Evolutionary conservation across 495 filamentous ascomycete species (phyloP).

Genomic region (Amphirosellinia nigrospora): DNA sequence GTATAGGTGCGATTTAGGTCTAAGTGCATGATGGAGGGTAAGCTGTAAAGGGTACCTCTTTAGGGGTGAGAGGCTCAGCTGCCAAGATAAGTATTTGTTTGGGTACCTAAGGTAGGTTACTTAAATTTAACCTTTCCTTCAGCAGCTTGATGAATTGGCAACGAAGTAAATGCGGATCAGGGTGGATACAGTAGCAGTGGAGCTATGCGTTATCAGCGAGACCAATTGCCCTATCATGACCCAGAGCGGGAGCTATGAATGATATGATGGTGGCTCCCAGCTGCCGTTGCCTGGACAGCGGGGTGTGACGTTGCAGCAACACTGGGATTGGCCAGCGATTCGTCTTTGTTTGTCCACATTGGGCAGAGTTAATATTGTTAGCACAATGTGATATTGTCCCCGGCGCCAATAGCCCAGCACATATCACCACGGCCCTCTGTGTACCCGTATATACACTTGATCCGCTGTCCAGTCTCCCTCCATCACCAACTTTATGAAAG

Average conservation of each 20-base stretch:
- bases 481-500: conserved; percentile 7
- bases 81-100: neutral
- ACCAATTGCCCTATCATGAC: conserved; percentile 14
- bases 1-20: neutral
- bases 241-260: neutral
- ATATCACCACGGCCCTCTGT: conserved; percentile 29
- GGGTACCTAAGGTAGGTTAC: neutral
- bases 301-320: conserved; percentile 32
- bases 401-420: conserved; percentile 26
- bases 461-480: neutral
- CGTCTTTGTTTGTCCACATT: conserved; percentile 39
- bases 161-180: neutral
- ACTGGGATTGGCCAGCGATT: conserved; percentile 35
- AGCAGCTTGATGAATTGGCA: neutral
- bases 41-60: too few species aligned
- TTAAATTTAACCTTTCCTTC: neutral
- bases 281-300: conserved; percentile 36
- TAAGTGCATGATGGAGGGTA: neutral
- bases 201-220: neutral
- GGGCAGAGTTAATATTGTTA: conserved; percentile 18
- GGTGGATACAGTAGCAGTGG: neutral
- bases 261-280: conserved; percentile 20
- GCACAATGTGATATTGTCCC: conserved; percentile 11
- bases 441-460: conserved; percentile 14
- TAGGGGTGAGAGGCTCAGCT: neutral